phyloP scores from a whole-genome alignment of 495 filamentous ascomycete genomes.

The Aspergillus coremiiformis region DNA sequence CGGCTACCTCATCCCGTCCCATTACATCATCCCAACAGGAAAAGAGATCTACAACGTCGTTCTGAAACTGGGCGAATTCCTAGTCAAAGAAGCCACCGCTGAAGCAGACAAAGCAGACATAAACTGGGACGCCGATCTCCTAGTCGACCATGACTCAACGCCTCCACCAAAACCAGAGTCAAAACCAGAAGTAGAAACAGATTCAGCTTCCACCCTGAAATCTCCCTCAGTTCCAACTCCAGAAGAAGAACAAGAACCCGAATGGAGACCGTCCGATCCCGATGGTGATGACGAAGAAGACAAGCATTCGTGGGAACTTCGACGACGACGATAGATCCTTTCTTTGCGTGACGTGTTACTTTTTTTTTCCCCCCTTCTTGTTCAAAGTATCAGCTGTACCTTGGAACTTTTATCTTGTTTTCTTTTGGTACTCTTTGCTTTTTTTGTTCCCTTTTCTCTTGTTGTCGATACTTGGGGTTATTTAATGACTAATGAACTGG shows the following conservation, averaged over 20 bases:
- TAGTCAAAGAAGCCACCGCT: constrained; percentile 37
- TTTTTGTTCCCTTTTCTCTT: not conserved
- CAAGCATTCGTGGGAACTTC: not conserved
- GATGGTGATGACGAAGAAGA: not conserved
- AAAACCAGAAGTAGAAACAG: not conserved
- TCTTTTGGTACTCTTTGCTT: not conserved
- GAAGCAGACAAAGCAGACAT: not conserved
- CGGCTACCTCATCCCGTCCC: constrained; percentile 81
- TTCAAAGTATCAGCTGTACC: not conserved
- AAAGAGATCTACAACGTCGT: constrained; percentile 77
- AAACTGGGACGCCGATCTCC: constrained; percentile 18
- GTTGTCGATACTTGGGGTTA: not conserved
- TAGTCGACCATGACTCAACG: not conserved
- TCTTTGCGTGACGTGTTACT: not conserved
- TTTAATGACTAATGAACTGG: not conserved
- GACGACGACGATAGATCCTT: not conserved
- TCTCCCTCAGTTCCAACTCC: not conserved
- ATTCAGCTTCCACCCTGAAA: not conserved
- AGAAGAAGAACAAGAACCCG: not conserved
- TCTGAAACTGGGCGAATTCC: constrained; percentile 70
- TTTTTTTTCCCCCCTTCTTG: not conserved
- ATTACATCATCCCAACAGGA: constrained; percentile 84
- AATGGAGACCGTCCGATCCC: not conserved
- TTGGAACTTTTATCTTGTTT: not conserved
- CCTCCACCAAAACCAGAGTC: not conserved